A percentile compares a stretch with the other conserved stretches of the same genome.
These are phyloP conservation scores for Sporothrix euskadiensis DNA, from an alignment of 2,329 filamentous ascomycete species.

Conservation along the genomic window DNA sequence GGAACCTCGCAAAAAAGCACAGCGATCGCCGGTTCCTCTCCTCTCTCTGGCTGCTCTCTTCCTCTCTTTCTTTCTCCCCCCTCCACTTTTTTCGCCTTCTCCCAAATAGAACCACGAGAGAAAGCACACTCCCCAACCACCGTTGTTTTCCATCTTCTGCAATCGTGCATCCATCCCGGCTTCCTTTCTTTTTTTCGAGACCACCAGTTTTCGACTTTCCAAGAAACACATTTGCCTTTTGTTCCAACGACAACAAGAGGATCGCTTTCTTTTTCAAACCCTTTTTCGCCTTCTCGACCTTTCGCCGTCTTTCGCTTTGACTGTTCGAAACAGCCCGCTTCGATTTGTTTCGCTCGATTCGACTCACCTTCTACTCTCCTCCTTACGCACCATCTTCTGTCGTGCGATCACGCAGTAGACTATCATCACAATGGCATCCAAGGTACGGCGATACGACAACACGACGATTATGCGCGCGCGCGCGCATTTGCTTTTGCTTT, in stretches of 20 bases:
- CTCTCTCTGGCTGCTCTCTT: constrained; percentile 5
- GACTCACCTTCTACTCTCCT: neutral
- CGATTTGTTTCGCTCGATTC: constrained; percentile 2
- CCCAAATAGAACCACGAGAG: constrained; percentile 17
- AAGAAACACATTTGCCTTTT: neutral
- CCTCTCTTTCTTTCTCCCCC: constrained; percentile 4
- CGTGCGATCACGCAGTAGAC: constrained; percentile 2
- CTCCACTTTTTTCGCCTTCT: constrained; percentile 27
- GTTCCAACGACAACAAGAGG: neutral
- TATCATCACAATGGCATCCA: constrained; percentile 29
- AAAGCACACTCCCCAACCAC: constrained; percentile 28
- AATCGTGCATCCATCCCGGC: constrained; percentile 20
- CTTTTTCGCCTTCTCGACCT: neutral
- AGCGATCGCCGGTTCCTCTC: constrained; percentile 27
- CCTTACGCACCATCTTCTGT: neutral
- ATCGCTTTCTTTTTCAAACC: neutral
- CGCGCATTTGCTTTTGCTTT: neutral
- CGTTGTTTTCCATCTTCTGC: constrained; percentile 26
- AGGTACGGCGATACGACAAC: constrained; percentile 24
- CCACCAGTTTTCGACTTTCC: neutral
- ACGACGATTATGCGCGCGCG: neutral
- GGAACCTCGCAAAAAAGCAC: constrained; percentile 23
- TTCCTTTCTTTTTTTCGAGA: constrained; percentile 17
- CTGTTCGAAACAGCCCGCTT: neutral
- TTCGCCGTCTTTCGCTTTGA: neutral